A percentile compares a stretch with the other conserved stretches of the same genome.
Conservation (phyloP, 2,329 filamentous ascomycete genomes). For the Monosporascus sp. region DNA sequence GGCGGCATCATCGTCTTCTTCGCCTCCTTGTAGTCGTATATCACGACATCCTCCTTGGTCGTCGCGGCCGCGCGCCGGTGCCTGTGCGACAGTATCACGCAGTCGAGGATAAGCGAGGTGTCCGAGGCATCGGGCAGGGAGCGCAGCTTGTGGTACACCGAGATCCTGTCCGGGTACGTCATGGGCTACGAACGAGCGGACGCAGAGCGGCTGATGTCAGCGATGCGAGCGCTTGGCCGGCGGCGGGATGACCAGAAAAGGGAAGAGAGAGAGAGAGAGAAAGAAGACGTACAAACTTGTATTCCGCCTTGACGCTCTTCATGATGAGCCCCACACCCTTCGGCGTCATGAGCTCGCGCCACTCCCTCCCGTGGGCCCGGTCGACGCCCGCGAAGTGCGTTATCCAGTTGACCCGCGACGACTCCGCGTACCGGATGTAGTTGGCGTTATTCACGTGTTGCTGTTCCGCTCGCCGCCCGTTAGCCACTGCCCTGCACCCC, state of each 20-base stretch:
- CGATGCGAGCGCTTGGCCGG: not conserved
- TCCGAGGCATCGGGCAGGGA: slow-evolving; percentile 38
- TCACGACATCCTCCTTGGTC: slow-evolving; percentile 70
- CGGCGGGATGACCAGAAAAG: not conserved
- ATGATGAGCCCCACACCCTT: slow-evolving; percentile 68
- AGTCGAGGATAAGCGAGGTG: slow-evolving; percentile 52
- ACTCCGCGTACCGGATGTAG: slow-evolving; percentile 81
- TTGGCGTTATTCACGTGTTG: slow-evolving; percentile 81
- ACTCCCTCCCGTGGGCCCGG: slow-evolving; percentile 54
- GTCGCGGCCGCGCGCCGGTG: slow-evolving; percentile 68
- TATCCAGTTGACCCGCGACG: slow-evolving; percentile 73
- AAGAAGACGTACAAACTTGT: slow-evolving; percentile 68
- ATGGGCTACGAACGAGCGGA: slow-evolving; percentile 56
- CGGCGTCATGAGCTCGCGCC: slow-evolving; percentile 65
- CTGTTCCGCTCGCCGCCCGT: slow-evolving; percentile 30
- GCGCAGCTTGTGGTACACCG: slow-evolving; percentile 74
- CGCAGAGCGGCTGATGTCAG: not conserved
- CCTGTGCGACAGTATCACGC: slow-evolving; percentile 67
- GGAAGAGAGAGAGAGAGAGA: not conserved
- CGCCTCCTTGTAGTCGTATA: slow-evolving; percentile 65
- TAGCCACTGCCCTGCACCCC: not conserved
- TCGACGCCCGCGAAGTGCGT: slow-evolving; percentile 63
- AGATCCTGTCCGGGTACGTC: slow-evolving; percentile 75
- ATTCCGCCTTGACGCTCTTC: slow-evolving; percentile 74
- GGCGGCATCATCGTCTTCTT: slow-evolving; percentile 52